A percentile compares a stretch with the other conserved stretches of the same genome.
Evolutionary conservation across 495 filamentous ascomycete species (phyloP).

Genomic region (Barbatosphaeria neglecta): DNA sequence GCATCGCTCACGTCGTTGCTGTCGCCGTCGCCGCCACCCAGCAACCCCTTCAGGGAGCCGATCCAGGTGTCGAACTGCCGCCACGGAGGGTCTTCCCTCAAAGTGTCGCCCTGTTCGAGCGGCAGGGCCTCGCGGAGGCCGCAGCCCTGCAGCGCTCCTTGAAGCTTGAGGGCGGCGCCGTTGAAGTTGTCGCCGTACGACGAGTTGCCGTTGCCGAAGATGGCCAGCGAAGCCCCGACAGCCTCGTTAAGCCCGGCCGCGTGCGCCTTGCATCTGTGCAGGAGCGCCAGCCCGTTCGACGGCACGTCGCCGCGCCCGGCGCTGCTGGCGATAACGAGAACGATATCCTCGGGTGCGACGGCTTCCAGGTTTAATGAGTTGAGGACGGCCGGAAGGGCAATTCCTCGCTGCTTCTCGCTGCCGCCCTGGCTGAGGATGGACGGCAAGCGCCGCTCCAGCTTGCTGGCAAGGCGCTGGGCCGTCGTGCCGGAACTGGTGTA

Average conservation of each 20-base stretch:
- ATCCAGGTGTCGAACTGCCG: not conserved
- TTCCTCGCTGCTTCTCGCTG: not conserved
- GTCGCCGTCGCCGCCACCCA: not conserved
- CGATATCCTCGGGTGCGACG: not conserved
- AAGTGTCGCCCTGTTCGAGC: not conserved
- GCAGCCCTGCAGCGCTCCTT: not conserved
- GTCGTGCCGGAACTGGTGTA: not conserved
- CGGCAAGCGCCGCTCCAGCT: not conserved
- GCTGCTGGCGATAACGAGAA: not conserved
- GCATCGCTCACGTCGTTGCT: not conserved
- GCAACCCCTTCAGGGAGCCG: not conserved
- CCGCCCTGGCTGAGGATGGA: not conserved
- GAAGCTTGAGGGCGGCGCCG: not conserved
- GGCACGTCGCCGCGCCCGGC: not conserved
- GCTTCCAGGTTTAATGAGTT: not conserved
- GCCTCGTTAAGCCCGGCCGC: not conserved
- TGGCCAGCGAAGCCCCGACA: not conserved
- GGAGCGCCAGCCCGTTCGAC: not conserved
- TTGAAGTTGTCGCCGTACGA: not conserved
- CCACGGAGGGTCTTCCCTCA: not conserved
- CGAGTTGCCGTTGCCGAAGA: not conserved
- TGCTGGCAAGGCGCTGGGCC: not conserved
- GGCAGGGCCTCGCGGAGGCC: not conserved
- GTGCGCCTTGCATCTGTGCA: not conserved
- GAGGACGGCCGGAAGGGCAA: not conserved